These are phyloP conservation scores for Trifolium dubium DNA, from an alignment of 306 rosid genomes.

Conservation along the genomic window DNA sequence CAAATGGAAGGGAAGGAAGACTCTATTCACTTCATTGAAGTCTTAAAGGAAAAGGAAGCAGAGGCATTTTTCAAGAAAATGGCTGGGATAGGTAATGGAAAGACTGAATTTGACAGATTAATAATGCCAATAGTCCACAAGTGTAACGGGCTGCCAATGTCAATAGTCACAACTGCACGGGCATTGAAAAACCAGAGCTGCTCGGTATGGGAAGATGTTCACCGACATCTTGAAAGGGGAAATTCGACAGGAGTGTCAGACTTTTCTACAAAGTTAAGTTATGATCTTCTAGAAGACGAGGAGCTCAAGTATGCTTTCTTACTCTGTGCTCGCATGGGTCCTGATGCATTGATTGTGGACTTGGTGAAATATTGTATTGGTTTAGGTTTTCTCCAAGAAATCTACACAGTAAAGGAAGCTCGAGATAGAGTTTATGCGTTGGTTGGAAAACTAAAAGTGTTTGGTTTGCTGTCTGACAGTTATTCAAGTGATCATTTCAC, in stretches of 20 bases:
- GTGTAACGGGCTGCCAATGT: conserved; percentile 30
- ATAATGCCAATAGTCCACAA: neutral
- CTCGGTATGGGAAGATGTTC: conserved; percentile 25
- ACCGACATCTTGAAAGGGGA: conserved; percentile 14
- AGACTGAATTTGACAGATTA: neutral
- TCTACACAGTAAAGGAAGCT: conserved; percentile 13
- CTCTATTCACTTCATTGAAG: neutral
- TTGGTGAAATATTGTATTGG: conserved; percentile 31
- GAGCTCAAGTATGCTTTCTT: conserved; percentile 3
- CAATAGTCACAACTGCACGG: conserved; percentile 16
- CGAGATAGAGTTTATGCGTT: neutral
- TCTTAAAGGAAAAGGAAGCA: neutral
- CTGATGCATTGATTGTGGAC: conserved; percentile 16
- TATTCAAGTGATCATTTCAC: conserved; percentile 2
- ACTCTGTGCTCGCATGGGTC: conserved; percentile 36
- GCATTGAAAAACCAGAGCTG: conserved; percentile 7
- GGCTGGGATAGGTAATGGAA: neutral
- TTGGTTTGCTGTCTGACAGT: conserved; percentile 16
- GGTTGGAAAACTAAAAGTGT: conserved; percentile 22
- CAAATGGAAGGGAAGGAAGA: neutral
- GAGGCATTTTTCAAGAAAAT: neutral
- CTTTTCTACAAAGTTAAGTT: conserved; percentile 13
- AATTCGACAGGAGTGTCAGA: conserved; percentile 20
- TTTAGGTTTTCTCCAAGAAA: conserved; percentile 18
- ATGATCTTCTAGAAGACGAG: conserved; percentile 28